These are phyloP conservation scores for Pichia sp. DNA, from an alignment of 1,139 yeast species.

Conservation along the genomic window DNA sequence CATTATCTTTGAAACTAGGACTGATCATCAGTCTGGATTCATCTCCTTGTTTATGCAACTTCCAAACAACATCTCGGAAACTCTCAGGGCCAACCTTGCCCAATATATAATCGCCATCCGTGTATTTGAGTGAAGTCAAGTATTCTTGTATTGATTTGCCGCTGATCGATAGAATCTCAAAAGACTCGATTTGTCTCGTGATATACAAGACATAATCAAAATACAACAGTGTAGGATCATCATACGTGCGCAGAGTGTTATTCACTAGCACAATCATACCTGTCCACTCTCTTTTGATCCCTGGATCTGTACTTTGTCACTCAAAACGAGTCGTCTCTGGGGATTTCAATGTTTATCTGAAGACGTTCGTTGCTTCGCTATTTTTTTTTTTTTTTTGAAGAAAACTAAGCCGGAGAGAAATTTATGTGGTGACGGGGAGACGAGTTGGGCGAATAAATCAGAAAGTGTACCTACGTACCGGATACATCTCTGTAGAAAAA, in stretches of 20 bases:
- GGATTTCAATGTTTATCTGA: too few species aligned
- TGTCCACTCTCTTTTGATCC: too few species aligned
- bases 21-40: neutral
- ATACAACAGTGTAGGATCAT: slow-evolving; percentile 12
- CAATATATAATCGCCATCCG: slow-evolving; percentile 17
- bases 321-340: too few species aligned
- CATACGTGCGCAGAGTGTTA: slow-evolving; percentile 11
- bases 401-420: too few species aligned
- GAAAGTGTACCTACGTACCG: too few species aligned
- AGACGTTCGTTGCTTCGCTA: too few species aligned
- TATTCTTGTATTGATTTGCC: slow-evolving; percentile 11
- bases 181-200: slow-evolving; percentile 6
- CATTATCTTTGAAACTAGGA: neutral
- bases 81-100: slow-evolving; percentile 16
- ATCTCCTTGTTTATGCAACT: neutral
- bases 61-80: slow-evolving; percentile 11
- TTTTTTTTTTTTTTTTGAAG: too few species aligned
- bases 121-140: slow-evolving; percentile 10
- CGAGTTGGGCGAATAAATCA: too few species aligned
- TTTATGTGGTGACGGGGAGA: too few species aligned
- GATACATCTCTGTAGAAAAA: too few species aligned
- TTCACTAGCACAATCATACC: slow-evolving; percentile 15
- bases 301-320: too few species aligned
- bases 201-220: slow-evolving; percentile 10
- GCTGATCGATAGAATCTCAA: slow-evolving; percentile 9